These are phyloP conservation scores for Bryoglossum gracile DNA, from an alignment of 495 filamentous ascomycete species.

Conservation along the genomic window DNA sequence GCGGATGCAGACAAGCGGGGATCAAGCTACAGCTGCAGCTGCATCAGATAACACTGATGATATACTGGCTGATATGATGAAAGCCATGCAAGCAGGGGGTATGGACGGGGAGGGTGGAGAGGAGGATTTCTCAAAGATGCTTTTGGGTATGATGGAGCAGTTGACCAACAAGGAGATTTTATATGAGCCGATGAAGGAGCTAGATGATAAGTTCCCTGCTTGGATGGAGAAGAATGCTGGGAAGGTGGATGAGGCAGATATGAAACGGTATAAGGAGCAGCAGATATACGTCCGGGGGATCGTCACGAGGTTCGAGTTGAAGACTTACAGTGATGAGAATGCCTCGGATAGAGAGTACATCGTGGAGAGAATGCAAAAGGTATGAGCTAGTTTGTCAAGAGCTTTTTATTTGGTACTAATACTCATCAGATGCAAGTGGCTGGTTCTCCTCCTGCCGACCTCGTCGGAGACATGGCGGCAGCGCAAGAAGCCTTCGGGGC, in stretches of 20 bases:
- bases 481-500: constrained; percentile 64
- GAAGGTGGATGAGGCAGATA: constrained; percentile 57
- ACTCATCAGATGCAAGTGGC: constrained; percentile 76
- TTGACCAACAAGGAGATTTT: constrained; percentile 96
- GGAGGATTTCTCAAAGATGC: constrained; percentile 85
- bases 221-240: constrained; percentile 78
- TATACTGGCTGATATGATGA: constrained; percentile 76
- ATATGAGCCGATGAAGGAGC: constrained; percentile 97
- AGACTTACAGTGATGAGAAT: constrained; percentile 72
- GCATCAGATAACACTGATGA: constrained; percentile 62
- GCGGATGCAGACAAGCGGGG: constrained; percentile 81
- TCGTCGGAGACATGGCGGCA: constrained; percentile 81
- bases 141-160: constrained; percentile 97
- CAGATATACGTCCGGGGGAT: constrained; percentile 78
- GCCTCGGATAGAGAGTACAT: constrained; percentile 81
- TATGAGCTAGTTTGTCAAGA: constrained; percentile 34
- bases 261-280: constrained; percentile 75
- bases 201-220: constrained; percentile 79
- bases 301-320: constrained; percentile 76
- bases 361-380: constrained; percentile 95
- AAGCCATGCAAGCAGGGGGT: constrained; percentile 64
- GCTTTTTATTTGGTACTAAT: constrained; percentile 16
- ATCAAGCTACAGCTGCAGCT: constrained; percentile 73
- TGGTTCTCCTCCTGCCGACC: constrained; percentile 80
- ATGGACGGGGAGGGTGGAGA: constrained; percentile 60